These are phyloP conservation scores for Didymella keratinophila DNA, from an alignment of 2,329 filamentous ascomycete species.

Conservation along the genomic window DNA sequence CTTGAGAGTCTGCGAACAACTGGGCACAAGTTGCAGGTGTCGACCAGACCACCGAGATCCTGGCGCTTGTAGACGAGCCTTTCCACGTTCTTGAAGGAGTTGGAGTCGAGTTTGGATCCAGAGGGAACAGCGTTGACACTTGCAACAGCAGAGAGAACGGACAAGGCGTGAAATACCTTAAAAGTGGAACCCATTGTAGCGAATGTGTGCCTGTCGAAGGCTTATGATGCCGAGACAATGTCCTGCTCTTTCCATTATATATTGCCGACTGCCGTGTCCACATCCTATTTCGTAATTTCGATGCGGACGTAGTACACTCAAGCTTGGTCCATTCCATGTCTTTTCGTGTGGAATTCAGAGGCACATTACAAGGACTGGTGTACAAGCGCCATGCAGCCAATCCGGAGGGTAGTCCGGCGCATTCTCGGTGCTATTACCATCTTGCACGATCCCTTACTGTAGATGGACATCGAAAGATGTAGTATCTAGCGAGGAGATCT, in stretches of 20 bases:
- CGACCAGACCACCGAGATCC: constrained; percentile 7
- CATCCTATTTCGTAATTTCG: not conserved
- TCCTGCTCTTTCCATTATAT: constrained; percentile 19
- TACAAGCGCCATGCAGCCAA: not conserved
- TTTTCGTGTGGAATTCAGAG: constrained; percentile 12
- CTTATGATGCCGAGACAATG: constrained; percentile 18
- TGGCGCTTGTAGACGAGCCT: constrained; percentile 22
- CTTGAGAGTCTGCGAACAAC: constrained; percentile 20
- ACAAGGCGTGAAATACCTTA: constrained; percentile 22
- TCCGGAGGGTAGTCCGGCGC: constrained; percentile 5
- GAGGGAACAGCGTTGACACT: constrained; percentile 15
- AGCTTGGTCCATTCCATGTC: constrained; percentile 13
- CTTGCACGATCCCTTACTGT: constrained; percentile 5
- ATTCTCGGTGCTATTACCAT: constrained; percentile 8
- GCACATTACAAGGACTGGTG: not conserved
- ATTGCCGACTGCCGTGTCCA: not conserved
- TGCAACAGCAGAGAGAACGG: constrained; percentile 17
- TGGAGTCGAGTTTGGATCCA: constrained; percentile 17
- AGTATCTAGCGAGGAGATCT: constrained; percentile 10
- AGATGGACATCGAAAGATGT: constrained; percentile 5
- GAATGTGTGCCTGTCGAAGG: constrained; percentile 21
- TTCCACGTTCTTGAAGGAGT: constrained; percentile 15
- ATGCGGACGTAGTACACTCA: constrained; percentile 1
- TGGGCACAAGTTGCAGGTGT: constrained; percentile 25
- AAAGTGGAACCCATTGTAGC: constrained; percentile 20